Conservation (phyloP, 2,329 filamentous ascomycete species). For the Talaromyces amestolkiae region DNA sequence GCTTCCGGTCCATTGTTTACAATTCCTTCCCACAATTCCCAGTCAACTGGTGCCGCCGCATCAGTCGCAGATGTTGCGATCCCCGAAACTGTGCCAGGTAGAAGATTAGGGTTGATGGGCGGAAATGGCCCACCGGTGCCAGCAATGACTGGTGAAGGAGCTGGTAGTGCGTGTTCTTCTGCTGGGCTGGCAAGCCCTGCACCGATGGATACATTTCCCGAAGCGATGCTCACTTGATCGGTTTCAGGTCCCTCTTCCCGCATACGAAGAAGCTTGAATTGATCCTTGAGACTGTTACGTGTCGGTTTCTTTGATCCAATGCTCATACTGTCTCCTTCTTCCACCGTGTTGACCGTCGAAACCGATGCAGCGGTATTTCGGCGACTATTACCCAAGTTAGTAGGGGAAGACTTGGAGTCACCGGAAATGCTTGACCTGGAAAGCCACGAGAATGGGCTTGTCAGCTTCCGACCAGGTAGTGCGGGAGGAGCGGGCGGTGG, state of each 20-base stretch:
- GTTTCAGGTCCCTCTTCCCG: conserved; percentile 67
- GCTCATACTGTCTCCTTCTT: conserved; percentile 57
- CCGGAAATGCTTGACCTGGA: conserved; percentile 60
- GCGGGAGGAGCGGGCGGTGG: conserved; percentile 36
- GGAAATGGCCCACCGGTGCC: conserved; percentile 41
- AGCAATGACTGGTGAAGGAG: conserved; percentile 25
- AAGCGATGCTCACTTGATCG: conserved; percentile 53
- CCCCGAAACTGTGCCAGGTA: conserved; percentile 82
- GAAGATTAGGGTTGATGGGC: conserved; percentile 66
- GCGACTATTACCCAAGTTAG: conserved; percentile 48
- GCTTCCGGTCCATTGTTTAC: conserved; percentile 92
- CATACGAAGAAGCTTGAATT: conserved; percentile 74
- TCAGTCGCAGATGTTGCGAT: conserved; percentile 69
- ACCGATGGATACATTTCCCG: conserved; percentile 44
- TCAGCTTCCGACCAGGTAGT: conserved; percentile 64
- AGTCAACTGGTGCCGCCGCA: conserved; percentile 73
- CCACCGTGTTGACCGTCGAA: conserved; percentile 74
- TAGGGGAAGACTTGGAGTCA: conserved; percentile 57
- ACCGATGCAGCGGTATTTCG: conserved; percentile 79
- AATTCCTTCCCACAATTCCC: conserved; percentile 96
- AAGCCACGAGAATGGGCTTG: conserved; percentile 83
- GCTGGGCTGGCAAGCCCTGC: conserved; percentile 49
- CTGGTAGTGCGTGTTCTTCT: conserved; percentile 43
- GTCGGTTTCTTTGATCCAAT: conserved; percentile 48
- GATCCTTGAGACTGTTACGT: conserved; percentile 69